A percentile compares a stretch with the other conserved stretches of the same genome.
Conservation (phyloP, 345 rosid species). For the Trapa incisa region DNA sequence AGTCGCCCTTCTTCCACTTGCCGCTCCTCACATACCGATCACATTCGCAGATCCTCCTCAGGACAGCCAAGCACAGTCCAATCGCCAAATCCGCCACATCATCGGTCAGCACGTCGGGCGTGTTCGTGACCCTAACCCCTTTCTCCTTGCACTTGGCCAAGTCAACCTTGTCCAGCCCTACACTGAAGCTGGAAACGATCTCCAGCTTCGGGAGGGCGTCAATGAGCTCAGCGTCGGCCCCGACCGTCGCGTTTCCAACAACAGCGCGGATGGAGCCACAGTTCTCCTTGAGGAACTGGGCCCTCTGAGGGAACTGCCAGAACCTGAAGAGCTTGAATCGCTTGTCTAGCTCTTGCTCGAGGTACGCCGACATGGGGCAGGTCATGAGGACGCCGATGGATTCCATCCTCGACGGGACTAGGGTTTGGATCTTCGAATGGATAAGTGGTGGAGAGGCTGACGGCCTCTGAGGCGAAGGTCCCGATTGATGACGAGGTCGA, state of each 20-base stretch:
- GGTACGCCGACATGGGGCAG: constrained; percentile 44
- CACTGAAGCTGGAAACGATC: constrained; percentile 65
- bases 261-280: constrained; percentile 57
- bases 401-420: constrained; percentile 30
- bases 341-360: constrained; percentile 53
- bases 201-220: constrained; percentile 54
- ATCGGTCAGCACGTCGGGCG: constrained; percentile 80
- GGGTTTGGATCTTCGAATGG: not conserved
- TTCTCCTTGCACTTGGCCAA: constrained; percentile 54
- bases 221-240: constrained; percentile 66
- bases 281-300: constrained; percentile 26
- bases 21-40: constrained; percentile 67
- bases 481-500: too few relatives aligned
- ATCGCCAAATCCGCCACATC: constrained; percentile 83
- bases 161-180: constrained; percentile 79
- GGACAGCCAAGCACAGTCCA: constrained; percentile 58
- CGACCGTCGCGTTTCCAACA: constrained; percentile 42
- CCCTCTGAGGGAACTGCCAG: constrained; percentile 32
- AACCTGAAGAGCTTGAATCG: constrained; percentile 55
- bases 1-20: constrained; percentile 57
- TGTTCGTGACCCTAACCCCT: constrained; percentile 65
- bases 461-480: not conserved
- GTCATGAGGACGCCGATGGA: constrained; percentile 64
- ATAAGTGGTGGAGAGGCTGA: too few relatives aligned
- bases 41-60: constrained; percentile 51